These are phyloP conservation scores for Nasturtium officinale DNA, from an alignment of 345 rosid species.

Conservation along the genomic window DNA sequence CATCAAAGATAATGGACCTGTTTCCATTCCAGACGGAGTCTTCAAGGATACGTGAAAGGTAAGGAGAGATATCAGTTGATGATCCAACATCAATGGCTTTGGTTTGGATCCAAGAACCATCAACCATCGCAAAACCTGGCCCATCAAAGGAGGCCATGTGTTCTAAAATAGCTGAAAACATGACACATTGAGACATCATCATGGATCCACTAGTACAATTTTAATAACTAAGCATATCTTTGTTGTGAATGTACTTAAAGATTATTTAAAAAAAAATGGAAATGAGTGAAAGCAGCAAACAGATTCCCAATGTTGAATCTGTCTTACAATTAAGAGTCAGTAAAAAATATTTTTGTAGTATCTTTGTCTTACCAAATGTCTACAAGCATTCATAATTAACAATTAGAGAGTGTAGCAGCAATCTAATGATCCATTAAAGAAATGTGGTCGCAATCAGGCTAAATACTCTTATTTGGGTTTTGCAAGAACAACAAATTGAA, in stretches of 20 bases:
- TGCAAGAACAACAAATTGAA: background rate
- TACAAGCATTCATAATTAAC: no score
- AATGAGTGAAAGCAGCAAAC: no score
- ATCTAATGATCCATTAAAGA: no score
- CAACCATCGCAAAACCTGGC: slow-evolving; percentile 39
- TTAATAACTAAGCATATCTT: background rate
- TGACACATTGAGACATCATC: background rate
- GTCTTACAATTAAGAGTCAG: background rate
- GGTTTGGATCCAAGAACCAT: slow-evolving; percentile 36
- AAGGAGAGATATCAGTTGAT: slow-evolving; percentile 42
- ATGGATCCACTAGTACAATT: slow-evolving; percentile 1
- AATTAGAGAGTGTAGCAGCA: no score
- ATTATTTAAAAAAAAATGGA: background rate
- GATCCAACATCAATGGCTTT: slow-evolving; percentile 42
- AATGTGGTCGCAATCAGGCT: no score
- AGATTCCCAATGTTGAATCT: no score
- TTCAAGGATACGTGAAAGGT: slow-evolving; percentile 39
- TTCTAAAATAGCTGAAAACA: background rate
- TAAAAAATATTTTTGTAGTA: background rate
- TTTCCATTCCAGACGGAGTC: slow-evolving; percentile 42
- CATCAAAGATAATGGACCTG: slow-evolving; percentile 36
- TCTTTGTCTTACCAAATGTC: no score
- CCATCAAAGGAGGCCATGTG: slow-evolving; percentile 44
- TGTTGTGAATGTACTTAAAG: background rate
- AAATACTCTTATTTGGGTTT: background rate